phyloP scores from a whole-genome alignment of 2,329 filamentous ascomycete species.

The Arthroderma sp. region DNA sequence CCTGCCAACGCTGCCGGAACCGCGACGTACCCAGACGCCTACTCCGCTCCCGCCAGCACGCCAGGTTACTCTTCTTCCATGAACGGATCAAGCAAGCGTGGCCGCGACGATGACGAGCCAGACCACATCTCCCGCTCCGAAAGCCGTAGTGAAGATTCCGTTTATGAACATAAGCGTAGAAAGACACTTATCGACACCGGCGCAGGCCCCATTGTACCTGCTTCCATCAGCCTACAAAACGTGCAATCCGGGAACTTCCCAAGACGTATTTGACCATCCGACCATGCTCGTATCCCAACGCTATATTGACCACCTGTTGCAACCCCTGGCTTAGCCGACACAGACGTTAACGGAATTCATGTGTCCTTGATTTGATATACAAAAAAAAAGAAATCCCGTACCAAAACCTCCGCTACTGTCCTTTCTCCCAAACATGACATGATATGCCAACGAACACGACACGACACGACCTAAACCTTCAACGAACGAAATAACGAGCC shows the following conservation, averaged over 20 bases:
- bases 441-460: neutral
- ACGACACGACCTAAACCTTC: neutral
- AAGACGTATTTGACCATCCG: neutral
- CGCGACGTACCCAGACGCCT: constrained; percentile 65
- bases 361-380: neutral
- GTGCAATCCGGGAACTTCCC: constrained; percentile 27
- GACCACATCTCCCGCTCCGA: constrained; percentile 56
- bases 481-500: neutral
- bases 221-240: constrained; percentile 28
- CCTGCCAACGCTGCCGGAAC: constrained; percentile 52
- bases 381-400: too few relatives aligned
- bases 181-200: constrained; percentile 56
- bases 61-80: constrained; percentile 42
- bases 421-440: neutral
- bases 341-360: neutral
- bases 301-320: neutral
- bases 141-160: constrained; percentile 47
- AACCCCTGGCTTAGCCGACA: neutral
- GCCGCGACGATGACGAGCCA: constrained; percentile 52
- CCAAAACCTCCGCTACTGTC: neutral
- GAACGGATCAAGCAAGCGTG: constrained; percentile 54
- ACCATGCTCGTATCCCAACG: neutral
- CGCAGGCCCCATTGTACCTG: neutral
- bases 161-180: constrained; percentile 58
- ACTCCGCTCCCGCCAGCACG: constrained; percentile 14